Evolutionary conservation across 768 basidiomycete genomes (phyloP).

Genomic region (Termitomyces sp.): DNA sequence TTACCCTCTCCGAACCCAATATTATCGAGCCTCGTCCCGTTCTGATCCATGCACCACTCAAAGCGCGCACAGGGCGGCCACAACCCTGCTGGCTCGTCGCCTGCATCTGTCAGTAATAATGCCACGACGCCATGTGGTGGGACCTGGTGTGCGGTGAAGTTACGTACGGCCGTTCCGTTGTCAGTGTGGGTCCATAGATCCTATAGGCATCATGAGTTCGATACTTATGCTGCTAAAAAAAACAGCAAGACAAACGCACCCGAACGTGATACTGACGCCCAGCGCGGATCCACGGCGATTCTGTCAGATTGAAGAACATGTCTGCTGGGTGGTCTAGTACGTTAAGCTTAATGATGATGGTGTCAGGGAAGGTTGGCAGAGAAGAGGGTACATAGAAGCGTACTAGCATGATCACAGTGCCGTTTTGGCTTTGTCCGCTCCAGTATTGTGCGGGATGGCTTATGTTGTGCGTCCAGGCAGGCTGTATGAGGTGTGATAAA

Average conservation of each 20-base stretch:
- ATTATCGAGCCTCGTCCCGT: slow-evolving; percentile 40
- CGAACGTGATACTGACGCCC: slow-evolving; percentile 58
- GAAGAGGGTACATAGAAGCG: slow-evolving; percentile 9
- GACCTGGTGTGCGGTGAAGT: slow-evolving; percentile 47
- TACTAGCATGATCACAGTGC: slow-evolving; percentile 64
- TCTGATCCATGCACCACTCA: slow-evolving; percentile 57
- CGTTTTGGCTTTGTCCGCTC: slow-evolving; percentile 57
- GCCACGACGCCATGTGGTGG: slow-evolving; percentile 70
- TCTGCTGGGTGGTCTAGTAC: slow-evolving; percentile 45
- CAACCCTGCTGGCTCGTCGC: slow-evolving; percentile 56
- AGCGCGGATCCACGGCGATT: slow-evolving; percentile 63
- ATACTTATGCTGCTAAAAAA: not conserved
- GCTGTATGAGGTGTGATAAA: slow-evolving; percentile 15
- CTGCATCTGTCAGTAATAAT: slow-evolving; percentile 58
- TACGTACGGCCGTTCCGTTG: slow-evolving; percentile 62
- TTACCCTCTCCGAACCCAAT: slow-evolving; percentile 11
- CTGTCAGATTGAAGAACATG: slow-evolving; percentile 57
- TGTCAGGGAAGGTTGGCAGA: not conserved
- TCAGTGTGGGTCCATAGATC: slow-evolving; percentile 73
- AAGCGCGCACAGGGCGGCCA: slow-evolving; percentile 52
- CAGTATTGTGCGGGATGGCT: slow-evolving; percentile 60
- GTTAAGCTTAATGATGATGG: slow-evolving; percentile 40
- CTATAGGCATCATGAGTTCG: slow-evolving; percentile 24
- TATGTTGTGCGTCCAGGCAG: slow-evolving; percentile 32
- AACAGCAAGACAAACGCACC: slow-evolving; percentile 27